Base-by-base conservation (phyloP, 352 stramenopile species). In the Phytophthora pinifolia region DNA sequence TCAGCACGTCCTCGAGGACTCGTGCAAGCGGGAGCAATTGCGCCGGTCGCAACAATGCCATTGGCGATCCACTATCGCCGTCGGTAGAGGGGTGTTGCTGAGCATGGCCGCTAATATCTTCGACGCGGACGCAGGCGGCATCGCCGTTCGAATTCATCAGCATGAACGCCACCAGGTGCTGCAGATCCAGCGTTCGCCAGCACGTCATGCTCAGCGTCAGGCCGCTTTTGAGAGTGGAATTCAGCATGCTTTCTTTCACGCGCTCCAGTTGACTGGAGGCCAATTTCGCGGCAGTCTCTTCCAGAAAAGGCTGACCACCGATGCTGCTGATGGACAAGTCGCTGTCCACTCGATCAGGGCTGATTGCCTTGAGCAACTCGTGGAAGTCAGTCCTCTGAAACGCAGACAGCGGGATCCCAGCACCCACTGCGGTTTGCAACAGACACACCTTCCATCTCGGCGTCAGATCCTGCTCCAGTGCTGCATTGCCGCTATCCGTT, bases 81-180 rank as follows among this genome's bases (percentile, higher is more conserved):
- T 53, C 15, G 20, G 44, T 22, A 35, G 57, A 57, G 12, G 46
- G 69, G 51, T 76, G 74, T 10, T 63, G 55, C 15, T 59, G 47
- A 13, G 57, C 41, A 4, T 71, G 56, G 1, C 63, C 62, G 5
- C 61, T 62, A 45, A 87, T 73, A 39, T 90, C 82, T 18, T 83
- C 54, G 2, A 92, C 76, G 10, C 65, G 67, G 3, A 92, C 67
- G 42, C 80, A 90, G 2, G 76, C 65, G n/a, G 74, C 73, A 35
- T 92, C 83, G 38, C 83, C 83, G 52, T 89, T 90, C 22, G 77
- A 86, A 58, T 92, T 92, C 3, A 91, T 67, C 4, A 94, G 66
- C 25, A 80, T 78, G 46, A 94, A 91, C 3, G 79, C 74, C 33
- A 91, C 79, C 27, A 94, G 44, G 29, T 89, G 62, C 63, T 89